Base-by-base conservation (phyloP, 257 asterid species). In the Verbena officinalis region DNA sequence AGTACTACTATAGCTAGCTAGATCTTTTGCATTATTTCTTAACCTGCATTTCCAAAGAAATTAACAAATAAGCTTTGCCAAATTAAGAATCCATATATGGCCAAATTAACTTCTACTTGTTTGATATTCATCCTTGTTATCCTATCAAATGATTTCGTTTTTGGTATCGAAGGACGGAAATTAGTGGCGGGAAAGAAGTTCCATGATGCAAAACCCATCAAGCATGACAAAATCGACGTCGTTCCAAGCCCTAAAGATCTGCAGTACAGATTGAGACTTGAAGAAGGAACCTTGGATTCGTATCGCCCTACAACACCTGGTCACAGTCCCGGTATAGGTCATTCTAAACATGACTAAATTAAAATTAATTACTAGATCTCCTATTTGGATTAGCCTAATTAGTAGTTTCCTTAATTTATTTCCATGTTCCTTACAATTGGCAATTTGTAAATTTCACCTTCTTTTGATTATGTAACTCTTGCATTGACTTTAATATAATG, bases 271-370 rank as follows among this genome's bases (percentile, higher is more conserved):
- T 40, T 49, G 15, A 54, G 62, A 58, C 44, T 68, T n/a, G 63
- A 62, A 12, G 84, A 64, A 21, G 95, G 82, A 20, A 45, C 56
- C 27, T 39, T 60, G 36, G 90, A 89, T 59, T 50, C 88, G 7
- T 86, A 71, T 19, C 84, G 90, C 50, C 90, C 82, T 3, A 83
- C 93, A 1, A 64, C 63, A 3, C 95, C 93, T 0, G 96, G 95
- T 3, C 78, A 73, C 9, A 89, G 96, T 38, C 96, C 96, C 0
- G 96, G 96, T 51, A 84, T 89, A 50, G 96, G 96, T 45, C 95
- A 89, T 61, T 78, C 92, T 33, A 81, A 63, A 62, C 96, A 86
- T 49, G 83, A 80, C 44, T 80, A 52, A 59, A 12, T 12, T 43
- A 5, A 6, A n/a, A 43, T 5, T 43, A 14, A 0, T 15, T 43